These are phyloP conservation scores for Pisolithus marmoratus DNA, from an alignment of 768 basidiomycete species.

Conservation along the genomic window DNA sequence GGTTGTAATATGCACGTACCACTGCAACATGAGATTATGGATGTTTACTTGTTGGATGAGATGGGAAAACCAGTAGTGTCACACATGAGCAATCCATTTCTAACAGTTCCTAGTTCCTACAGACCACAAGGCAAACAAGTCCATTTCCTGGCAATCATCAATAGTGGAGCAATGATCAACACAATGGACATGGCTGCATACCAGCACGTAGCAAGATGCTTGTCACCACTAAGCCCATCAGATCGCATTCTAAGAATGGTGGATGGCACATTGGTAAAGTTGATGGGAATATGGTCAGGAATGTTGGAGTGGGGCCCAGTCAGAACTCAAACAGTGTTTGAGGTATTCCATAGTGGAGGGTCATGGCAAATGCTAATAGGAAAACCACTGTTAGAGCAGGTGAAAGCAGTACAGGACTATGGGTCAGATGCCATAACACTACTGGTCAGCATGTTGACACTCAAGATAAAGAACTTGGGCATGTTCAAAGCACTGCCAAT, in stretches of 20 bases:
- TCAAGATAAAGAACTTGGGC: neutral
- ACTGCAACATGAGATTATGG: neutral
- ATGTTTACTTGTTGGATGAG: slow-evolving; percentile 1
- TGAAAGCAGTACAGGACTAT: slow-evolving; percentile 13
- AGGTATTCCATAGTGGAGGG: slow-evolving; percentile 20
- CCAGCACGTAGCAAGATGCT: neutral
- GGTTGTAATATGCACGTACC: too few relatives aligned
- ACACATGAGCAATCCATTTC: neutral
- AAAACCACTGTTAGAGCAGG: slow-evolving; percentile 12
- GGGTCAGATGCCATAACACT: neutral
- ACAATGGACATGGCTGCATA: slow-evolving; percentile 8
- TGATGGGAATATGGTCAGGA: neutral
- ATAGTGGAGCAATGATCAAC: slow-evolving; percentile 15
- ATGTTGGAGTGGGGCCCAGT: slow-evolving; percentile 11
- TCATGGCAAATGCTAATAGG: slow-evolving; percentile 13
- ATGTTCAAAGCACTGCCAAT: too few relatives aligned
- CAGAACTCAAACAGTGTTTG: slow-evolving; percentile 3
- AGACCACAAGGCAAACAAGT: slow-evolving; percentile 12
- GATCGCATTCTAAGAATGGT: neutral
- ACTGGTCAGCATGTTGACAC: too few relatives aligned
- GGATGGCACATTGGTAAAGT: neutral
- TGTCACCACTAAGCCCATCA: neutral
- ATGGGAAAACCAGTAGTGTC: neutral
- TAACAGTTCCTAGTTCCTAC: neutral
- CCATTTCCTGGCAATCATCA: slow-evolving; percentile 3